Evolutionary conservation across 176 grass and related monocot species (phyloP), one percentile per base, ranked within the genome.

Genomic region (Metroxylon sagu): DNA sequence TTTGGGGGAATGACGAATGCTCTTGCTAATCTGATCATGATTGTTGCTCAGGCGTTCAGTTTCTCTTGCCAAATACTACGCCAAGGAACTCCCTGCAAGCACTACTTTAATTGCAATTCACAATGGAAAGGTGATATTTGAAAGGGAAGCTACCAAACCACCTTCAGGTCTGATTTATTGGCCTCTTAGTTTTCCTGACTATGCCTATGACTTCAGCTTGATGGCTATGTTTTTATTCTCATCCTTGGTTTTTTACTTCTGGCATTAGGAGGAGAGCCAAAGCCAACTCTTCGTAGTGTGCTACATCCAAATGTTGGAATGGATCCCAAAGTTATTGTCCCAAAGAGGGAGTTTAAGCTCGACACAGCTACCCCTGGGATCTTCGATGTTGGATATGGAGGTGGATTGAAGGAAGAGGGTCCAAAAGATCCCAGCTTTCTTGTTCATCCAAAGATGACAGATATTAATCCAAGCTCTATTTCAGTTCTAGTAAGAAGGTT

Each of bases 61-160:
- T 51, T 76, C 59, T 73, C 59, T 99, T 6, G 84, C 94, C 5
- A 93, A 89, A 76, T 99, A 93, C 70, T 93, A 85, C 52, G 82
- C 84, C 65, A 85, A 79, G 87, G 87, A 93, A 59, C 82, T 99
- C 10, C 93, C 93, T 67, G 12, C 70, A 71, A 86, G 79, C 35
- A 83, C 82, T 72, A 66, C 70, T 60, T 27, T 99, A 64, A 66
- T 99, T 56, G 74, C 85, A 67, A 79, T 99, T 73, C 79, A 86
- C 31, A 74, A 88, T 67, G 85, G 85, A 64, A 92, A 93, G 76
- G 75, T 68, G 28, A 62, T 86, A 52, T 93, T 99, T 71, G 74
- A 85, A 54, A 78, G 76, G 57, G 82, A 80, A 63, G 76, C 85
- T 21, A 56, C 54, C 59, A 83, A 64, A 52, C 43, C 76, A 18